Conservation (phyloP, 495 filamentous ascomycete species). For the Penicillium verhagenii region DNA sequence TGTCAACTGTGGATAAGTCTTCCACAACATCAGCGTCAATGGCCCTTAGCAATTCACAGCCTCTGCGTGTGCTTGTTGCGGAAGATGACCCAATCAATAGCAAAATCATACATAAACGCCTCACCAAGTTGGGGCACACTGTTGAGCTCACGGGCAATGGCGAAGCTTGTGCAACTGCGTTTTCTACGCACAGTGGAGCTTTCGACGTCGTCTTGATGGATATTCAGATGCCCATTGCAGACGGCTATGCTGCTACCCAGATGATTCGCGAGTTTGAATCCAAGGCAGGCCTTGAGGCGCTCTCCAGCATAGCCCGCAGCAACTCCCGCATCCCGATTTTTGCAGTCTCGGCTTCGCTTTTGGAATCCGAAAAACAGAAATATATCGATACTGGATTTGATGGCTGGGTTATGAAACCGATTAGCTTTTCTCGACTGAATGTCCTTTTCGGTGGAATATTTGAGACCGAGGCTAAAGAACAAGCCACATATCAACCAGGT, state of each 20-base stretch:
- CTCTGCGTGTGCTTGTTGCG: slow-evolving; percentile 71
- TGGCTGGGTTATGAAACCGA: slow-evolving; percentile 83
- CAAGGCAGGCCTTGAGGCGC: slow-evolving; percentile 43
- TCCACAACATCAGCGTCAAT: slow-evolving; percentile 12
- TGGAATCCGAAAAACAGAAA: slow-evolving; percentile 64
- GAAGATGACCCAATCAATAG: slow-evolving; percentile 95
- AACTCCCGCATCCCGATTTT: slow-evolving; percentile 68
- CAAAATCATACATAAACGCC: slow-evolving; percentile 78
- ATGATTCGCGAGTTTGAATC: slow-evolving; percentile 74
- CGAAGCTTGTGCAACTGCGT: slow-evolving; percentile 76
- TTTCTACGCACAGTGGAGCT: slow-evolving; percentile 52
- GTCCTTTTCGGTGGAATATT: slow-evolving; percentile 57
- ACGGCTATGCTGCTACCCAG: slow-evolving; percentile 78
- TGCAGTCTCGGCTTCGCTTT: slow-evolving; percentile 82
- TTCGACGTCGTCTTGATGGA: slow-evolving; percentile 97
- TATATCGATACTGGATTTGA: slow-evolving; percentile 88
- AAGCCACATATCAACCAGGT: slow-evolving; percentile 57
- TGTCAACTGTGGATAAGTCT: slow-evolving; percentile 3
- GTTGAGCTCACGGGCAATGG: slow-evolving; percentile 78
- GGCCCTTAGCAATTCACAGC: slow-evolving; percentile 14
- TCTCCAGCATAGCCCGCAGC: slow-evolving; percentile 54
- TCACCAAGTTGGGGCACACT: slow-evolving; percentile 76
- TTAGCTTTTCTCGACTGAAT: slow-evolving; percentile 65
- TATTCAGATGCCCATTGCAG: slow-evolving; percentile 97
- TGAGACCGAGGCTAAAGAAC: slow-evolving; percentile 43